phyloP scores from a whole-genome alignment of 73 alveolate genomes.

The Tetrahymena elliotti region DNA sequence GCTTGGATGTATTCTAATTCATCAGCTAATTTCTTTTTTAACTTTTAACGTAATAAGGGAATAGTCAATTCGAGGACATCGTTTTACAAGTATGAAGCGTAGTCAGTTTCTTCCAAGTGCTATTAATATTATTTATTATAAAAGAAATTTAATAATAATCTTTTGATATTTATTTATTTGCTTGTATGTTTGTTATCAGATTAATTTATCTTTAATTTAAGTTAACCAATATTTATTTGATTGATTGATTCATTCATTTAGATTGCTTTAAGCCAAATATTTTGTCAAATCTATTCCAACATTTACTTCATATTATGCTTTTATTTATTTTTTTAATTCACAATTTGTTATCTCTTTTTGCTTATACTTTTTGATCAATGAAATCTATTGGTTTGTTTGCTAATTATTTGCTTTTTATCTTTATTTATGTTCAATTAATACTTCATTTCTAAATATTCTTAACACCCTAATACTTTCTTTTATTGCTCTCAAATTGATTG shows the following conservation, averaged over 20 bases:
- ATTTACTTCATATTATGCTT: neutral
- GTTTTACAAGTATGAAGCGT: constrained; percentile 24
- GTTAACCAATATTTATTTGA: neutral
- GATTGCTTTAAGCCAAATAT: too few species aligned
- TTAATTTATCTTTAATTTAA: neutral
- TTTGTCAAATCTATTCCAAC: neutral
- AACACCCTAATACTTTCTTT: neutral
- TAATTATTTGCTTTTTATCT: neutral
- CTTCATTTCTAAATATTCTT: neutral
- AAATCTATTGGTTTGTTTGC: neutral
- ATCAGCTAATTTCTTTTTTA: constrained; percentile 92
- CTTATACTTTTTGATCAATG: neutral
- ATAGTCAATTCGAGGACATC: constrained; percentile 31
- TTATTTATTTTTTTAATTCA: too few species aligned
- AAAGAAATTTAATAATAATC: neutral
- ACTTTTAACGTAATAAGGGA: constrained; percentile 48
- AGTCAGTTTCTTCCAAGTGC: constrained; percentile 42
- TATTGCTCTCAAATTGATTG: too few species aligned
- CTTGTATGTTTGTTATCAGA: neutral
- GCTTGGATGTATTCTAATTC: constrained; percentile 89
- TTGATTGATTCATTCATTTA: too few species aligned
- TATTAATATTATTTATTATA: neutral
- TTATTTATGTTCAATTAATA: too few species aligned
- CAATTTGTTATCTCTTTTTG: neutral
- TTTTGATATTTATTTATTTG: too few species aligned